phyloP scores from a whole-genome alignment of 441 rosid genomes.

The Populus trichocarpa region DNA sequence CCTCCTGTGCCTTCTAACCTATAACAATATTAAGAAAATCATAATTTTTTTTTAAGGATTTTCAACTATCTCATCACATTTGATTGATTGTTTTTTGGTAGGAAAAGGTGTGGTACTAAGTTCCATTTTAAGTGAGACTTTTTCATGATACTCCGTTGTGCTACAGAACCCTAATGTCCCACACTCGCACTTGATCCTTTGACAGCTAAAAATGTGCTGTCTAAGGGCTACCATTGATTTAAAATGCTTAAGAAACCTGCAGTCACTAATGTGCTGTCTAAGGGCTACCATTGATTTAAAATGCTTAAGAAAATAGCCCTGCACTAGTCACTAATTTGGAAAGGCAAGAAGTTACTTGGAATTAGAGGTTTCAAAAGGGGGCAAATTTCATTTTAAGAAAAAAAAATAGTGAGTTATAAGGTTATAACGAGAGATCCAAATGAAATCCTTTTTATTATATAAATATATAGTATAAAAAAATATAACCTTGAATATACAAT shows the following conservation, averaged over 20 bases:
- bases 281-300: not conserved
- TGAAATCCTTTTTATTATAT: not conserved
- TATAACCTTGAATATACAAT: no score
- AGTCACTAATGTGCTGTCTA: not conserved
- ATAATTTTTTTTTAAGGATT: no score
- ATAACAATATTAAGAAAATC: no score
- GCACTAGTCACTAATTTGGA: not conserved
- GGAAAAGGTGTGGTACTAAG: no score
- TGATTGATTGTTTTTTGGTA: no score
- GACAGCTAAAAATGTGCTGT: not conserved
- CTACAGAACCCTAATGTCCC: no score
- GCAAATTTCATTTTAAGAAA: not conserved
- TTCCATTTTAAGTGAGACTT: no score
- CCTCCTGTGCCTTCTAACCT: no score
- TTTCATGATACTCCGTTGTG: no score
- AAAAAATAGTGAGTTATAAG: not conserved
- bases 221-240: not conserved
- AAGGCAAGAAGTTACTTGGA: not conserved
- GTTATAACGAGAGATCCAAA: not conserved
- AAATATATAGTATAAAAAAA: no score
- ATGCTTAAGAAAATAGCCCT: not conserved
- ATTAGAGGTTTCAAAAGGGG: not conserved
- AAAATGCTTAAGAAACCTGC: not conserved
- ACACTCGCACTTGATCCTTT: not conserved
- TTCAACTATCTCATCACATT: no score